These are phyloP conservation scores for Golubevia pallescens DNA, from an alignment of 1,284 basidiomycete species.

Conservation along the genomic window DNA sequence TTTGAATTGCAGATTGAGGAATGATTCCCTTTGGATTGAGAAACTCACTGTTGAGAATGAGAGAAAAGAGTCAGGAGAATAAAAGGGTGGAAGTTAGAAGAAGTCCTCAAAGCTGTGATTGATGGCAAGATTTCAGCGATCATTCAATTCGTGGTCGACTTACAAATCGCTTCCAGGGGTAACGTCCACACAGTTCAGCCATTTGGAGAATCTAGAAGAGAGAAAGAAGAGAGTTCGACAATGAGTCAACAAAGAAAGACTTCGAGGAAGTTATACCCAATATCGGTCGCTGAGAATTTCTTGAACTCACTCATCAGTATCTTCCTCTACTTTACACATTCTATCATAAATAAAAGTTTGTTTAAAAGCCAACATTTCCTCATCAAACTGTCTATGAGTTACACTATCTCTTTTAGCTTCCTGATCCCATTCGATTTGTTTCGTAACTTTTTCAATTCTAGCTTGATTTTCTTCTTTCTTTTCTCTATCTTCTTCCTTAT, in stretches of 20 bases:
- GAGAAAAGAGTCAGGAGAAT: too few species aligned
- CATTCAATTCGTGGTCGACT: slow-evolving; percentile 10
- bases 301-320: slow-evolving; percentile 74
- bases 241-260: too few species aligned
- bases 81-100: neutral
- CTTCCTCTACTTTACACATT: slow-evolving; percentile 75
- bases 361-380: slow-evolving; percentile 50
- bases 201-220: slow-evolving; percentile 43
- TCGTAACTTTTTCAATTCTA: slow-evolving; percentile 7
- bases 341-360: slow-evolving; percentile 54
- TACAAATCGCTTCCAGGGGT: slow-evolving; percentile 39
- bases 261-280: neutral
- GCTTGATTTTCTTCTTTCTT: slow-evolving; percentile 15
- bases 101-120: slow-evolving; percentile 36
- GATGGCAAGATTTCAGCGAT: neutral
- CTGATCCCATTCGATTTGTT: slow-evolving; percentile 4
- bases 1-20: slow-evolving; percentile 53
- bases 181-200: slow-evolving; percentile 64
- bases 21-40: slow-evolving; percentile 65
- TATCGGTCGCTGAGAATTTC: neutral
- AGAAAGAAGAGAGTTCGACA: neutral
- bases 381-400: slow-evolving; percentile 21
- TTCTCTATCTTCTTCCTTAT: slow-evolving; percentile 17
- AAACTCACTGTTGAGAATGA: slow-evolving; percentile 35
- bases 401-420: slow-evolving; percentile 34